Evolutionary conservation across 1,139 yeast genomes (phyloP), one percentile per base, ranked within the genome.

Genomic region (Taphrina deformans): DNA sequence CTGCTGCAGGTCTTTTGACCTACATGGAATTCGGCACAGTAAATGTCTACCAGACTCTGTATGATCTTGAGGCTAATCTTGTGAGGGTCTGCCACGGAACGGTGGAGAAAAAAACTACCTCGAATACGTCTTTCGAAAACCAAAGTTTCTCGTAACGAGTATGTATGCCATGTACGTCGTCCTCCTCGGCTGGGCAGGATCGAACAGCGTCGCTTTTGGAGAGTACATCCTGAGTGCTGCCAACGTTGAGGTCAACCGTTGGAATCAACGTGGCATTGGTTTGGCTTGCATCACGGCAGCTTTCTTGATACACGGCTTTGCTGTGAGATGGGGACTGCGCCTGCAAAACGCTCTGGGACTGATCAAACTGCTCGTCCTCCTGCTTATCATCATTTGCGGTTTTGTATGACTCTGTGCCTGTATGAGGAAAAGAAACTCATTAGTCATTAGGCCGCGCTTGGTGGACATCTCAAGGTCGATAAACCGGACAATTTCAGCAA

Each of bases 71-170:
- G n/a, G n/a, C n/a, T n/a, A n/a, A n/a, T n/a, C n/a, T 9, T 44
- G 48, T n/a, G 7, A 38, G 48, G 48, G 89, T 46, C 84, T 89
- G 69, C 93, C 95, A 38, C 83, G 87, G 75, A 88, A 89, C 72
- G 96, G 96, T 70, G 96, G 96, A 69, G 96, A 89, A 74, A 88
- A 89, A 77, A 88, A 88, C 73, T 89, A 89, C 74, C 79, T 89
- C 71, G 95, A 88, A 74, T 85, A 83, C 71, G 84, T 88, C 69
- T 89, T 81, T 77, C 80, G 79, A 62, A 83, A 81, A 72, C 96
- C 96, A 31, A 83, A 80, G 72, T 86, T 85, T 71, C 79, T 89
- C 67, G 81, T 86, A 59, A 83, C 89, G 23, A 85, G 89, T 63
- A 83, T 88, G 85, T 89, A 88, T 73, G 90, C 89, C 1, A 76